Evolutionary conservation across 106 monocot genomes (phyloP), one percentile per base, ranked within the genome.

Genomic region (Chionographis japonica): DNA sequence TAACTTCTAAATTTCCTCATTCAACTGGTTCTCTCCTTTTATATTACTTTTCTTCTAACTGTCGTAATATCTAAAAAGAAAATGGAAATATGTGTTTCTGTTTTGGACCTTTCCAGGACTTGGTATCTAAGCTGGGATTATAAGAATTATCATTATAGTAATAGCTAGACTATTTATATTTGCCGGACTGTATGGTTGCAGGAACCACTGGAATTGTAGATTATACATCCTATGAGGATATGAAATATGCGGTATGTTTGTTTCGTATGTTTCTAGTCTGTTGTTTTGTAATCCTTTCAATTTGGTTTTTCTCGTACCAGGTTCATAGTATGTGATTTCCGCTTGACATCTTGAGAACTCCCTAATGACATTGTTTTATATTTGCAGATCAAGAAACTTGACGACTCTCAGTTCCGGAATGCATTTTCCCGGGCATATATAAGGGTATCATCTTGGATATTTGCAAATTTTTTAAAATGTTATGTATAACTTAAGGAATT

Each of bases 191-290:
- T 27, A 27, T 27, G 27, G 27, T 27, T 74, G 58, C 84, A 95
- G 94, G 91, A 12, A 86, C 91, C 14, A 78, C 74, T 2, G 95
- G 95, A 4, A 70, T 91, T 68, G 91, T 89, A 18, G 95, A 95
- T 18, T 95, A 91, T 55, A 82, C 91, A 43, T 91, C 88, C 66
- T 86, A 91, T 58, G 91, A 95, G 37, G 95, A 95, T 63, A 95
- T 95, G 95, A 95, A 89, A 74, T 89, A 91, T 91, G 95, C 95
- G 69, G 91, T 91, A 84, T 66, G 81, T 51, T 60, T 36, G 12
- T 50, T 36, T 36, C n/a, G 8, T 66, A 19, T 60, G 2, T 10
- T 17, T 50, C 51, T 8, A 15, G 18, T 49, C 17, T 50, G 39
- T 56, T 38, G 41, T 4, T 12, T 43, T 55, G 50, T 46, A 6